phyloP scores from a whole-genome alignment of 805 yeast genomes.

The Wickerhamiella shivajii region DNA sequence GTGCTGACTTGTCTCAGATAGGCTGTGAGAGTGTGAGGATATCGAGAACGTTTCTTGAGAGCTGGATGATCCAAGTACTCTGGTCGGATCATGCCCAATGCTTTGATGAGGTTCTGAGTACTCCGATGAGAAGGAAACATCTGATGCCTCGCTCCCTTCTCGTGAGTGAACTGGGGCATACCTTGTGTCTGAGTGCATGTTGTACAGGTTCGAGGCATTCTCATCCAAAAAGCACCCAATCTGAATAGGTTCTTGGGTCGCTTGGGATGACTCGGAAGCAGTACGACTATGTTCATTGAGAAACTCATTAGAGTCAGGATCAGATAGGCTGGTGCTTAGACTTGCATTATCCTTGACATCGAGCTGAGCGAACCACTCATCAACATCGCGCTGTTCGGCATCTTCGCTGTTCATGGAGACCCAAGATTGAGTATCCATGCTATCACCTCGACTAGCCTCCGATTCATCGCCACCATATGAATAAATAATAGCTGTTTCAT shows the following conservation, averaged over 20 bases:
- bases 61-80: too few relatives aligned
- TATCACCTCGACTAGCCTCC: background rate
- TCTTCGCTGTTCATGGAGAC: conserved; percentile 14
- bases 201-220: conserved; percentile 15
- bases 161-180: conserved; percentile 12
- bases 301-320: conserved; percentile 1
- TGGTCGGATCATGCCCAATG: too few relatives aligned
- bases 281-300: conserved; percentile 2
- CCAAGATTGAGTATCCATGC: conserved; percentile 4
- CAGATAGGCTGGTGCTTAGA: conserved; percentile 12
- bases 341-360: conserved; percentile 18
- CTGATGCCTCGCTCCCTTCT: too few relatives aligned
- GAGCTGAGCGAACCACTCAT: conserved; percentile 22
- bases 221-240: conserved; percentile 17
- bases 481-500: conserved; percentile 6
- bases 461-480: conserved; percentile 1
- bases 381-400: conserved; percentile 24
- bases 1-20: too few relatives aligned
- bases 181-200: conserved; percentile 16
- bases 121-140: too few relatives aligned
- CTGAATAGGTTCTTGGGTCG: conserved; percentile 13
- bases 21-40: too few relatives aligned
- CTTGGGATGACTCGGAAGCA: conserved; percentile 2
- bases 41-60: too few relatives aligned
- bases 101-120: too few relatives aligned